A percentile compares a stretch with the other conserved stretches of the same genome.
phyloP scores from a whole-genome alignment of 1,284 basidiomycete species.

The Fistulinella cinereoalba region DNA sequence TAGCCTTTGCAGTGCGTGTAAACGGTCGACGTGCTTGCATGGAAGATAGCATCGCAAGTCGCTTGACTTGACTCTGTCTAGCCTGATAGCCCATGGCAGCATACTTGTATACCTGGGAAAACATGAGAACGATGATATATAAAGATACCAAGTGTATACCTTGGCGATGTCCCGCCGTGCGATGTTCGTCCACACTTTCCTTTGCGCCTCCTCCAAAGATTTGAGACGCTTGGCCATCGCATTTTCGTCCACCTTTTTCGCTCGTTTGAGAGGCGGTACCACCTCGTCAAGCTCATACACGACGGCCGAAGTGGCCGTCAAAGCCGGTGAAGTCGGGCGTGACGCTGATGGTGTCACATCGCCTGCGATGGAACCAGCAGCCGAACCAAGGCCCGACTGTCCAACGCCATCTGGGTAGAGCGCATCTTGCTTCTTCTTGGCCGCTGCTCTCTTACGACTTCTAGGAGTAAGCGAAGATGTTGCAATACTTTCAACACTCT shows the following conservation, averaged over 20 bases:
- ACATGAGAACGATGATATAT: slow-evolving; percentile 13
- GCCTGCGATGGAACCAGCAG: slow-evolving; percentile 54
- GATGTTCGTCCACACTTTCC: slow-evolving; percentile 84
- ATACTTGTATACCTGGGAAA: slow-evolving; percentile 74
- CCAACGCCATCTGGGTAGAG: slow-evolving; percentile 46
- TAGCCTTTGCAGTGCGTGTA: slow-evolving; percentile 76
- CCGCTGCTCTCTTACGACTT: slow-evolving; percentile 39
- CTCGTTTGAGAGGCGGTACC: slow-evolving; percentile 65
- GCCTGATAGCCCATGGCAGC: slow-evolving; percentile 64
- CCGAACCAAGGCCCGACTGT: slow-evolving; percentile 49
- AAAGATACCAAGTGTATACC: slow-evolving; percentile 39
- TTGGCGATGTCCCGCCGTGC: slow-evolving; percentile 80
- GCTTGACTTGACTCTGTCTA: slow-evolving; percentile 66
- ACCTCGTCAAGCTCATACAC: slow-evolving; percentile 70
- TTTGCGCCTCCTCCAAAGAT: slow-evolving; percentile 78
- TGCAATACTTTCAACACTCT: slow-evolving; percentile 42
- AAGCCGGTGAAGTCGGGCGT: slow-evolving; percentile 60
- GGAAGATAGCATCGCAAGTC: slow-evolving; percentile 74
- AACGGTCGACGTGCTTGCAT: slow-evolving; percentile 81
- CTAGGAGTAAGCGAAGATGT: slow-evolving; percentile 36
- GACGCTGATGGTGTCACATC: slow-evolving; percentile 56
- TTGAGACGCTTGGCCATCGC: slow-evolving; percentile 72
- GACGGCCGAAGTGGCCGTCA: slow-evolving; percentile 50
- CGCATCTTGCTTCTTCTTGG: slow-evolving; percentile 47
- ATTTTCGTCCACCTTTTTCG: slow-evolving; percentile 70